Percentiles rank a stretch among this genome's conserved stretches.
These are phyloP conservation scores for Endocalyx cinctus DNA, from an alignment of 2,329 filamentous ascomycete species.

Conservation along the genomic window DNA sequence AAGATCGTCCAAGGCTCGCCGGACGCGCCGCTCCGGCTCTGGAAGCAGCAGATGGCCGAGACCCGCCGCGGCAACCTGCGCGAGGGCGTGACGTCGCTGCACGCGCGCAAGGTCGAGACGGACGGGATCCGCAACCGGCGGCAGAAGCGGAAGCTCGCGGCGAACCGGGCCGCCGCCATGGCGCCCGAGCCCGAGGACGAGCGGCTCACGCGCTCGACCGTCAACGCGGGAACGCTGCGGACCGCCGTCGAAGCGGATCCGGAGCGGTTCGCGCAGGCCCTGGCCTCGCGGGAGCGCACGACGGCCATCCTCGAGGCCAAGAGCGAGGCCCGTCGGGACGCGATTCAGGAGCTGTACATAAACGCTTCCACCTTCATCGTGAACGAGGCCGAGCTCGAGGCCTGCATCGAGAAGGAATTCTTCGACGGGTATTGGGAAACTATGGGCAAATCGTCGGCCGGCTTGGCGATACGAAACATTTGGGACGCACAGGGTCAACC, in stretches of 20 bases:
- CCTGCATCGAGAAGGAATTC: conserved; percentile 73
- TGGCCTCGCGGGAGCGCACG: conserved; percentile 35
- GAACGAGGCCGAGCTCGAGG: conserved; percentile 69
- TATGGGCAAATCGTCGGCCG: conserved; percentile 30
- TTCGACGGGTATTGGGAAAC: conserved; percentile 52
- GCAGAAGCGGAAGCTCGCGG: conserved; percentile 43
- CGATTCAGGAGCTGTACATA: conserved; percentile 84
- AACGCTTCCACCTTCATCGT: conserved; percentile 85
- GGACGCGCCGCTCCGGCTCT: conserved; percentile 40
- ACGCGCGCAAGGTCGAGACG: conserved; percentile 54
- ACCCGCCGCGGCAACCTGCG: conserved; percentile 67
- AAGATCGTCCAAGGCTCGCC: too few species aligned
- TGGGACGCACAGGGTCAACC: conserved; percentile 49
- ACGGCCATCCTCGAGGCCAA: conserved; percentile 44
- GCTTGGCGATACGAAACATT: conserved; percentile 37
- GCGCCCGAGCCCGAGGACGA: conserved; percentile 73
- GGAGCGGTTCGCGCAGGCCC: conserved; percentile 51
- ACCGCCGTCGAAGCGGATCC: conserved; percentile 58
- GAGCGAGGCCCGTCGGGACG: conserved; percentile 58
- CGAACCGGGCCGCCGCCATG: conserved; percentile 44
- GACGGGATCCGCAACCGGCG: conserved; percentile 31
- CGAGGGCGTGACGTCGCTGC: conserved; percentile 65
- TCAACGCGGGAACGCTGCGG: conserved; percentile 49
- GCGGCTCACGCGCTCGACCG: conserved; percentile 64
- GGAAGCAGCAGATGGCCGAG: conserved; percentile 71